Base-by-base conservation (phyloP, 2,329 filamentous ascomycete genomes). In the Graphiopsis chlorocephala region DNA sequence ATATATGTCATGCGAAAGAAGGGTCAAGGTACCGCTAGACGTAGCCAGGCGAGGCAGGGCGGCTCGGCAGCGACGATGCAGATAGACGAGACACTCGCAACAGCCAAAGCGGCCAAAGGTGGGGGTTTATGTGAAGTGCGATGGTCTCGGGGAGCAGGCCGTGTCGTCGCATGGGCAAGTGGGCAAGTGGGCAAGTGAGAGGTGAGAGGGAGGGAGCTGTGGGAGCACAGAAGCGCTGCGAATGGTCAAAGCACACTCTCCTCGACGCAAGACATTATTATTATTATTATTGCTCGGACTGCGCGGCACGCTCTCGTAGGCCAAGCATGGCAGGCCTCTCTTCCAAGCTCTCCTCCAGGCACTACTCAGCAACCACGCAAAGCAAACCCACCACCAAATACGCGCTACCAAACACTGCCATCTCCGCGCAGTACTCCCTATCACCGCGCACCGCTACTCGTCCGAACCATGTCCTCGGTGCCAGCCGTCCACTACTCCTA, bases 81-180 rank as follows among this genome's bases (percentile, higher is more conserved):
- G 50, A 29, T 53, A 53, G 50, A 53, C 50, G 50, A 52, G 48
- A 26, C 35, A 4, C 15, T 10, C 5, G 12, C 11, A 20, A 10
- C 20, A n/a, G 28, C 20, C 5, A 20, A 20, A 20, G n/a, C 20
- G 38, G 28, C 20, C 14, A 28, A 20, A 53, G 50, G 50, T 29
- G 50, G 50, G 50, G 50, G 38, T 45, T 45, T 53, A 29, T 53
- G 50, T 53, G 47, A 50, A 25, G 47, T 50, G 47, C 26, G 50
- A 53, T 53, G 50, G 8, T 28, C 50, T 53, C 50, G 50, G 50
- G 50, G 50, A 31, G 50, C 25, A 53, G 50, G 50, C 50, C 50
- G 50, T 53, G 25, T 20, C 3, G 5, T 17, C 11, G 29, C 50
- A 53, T 53, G 50, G 25, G 47, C 47, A 17, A 50, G 23, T 35